Conservation (phyloP, 768 basidiomycete species). For the Coprinopsis strossmayeri region DNA sequence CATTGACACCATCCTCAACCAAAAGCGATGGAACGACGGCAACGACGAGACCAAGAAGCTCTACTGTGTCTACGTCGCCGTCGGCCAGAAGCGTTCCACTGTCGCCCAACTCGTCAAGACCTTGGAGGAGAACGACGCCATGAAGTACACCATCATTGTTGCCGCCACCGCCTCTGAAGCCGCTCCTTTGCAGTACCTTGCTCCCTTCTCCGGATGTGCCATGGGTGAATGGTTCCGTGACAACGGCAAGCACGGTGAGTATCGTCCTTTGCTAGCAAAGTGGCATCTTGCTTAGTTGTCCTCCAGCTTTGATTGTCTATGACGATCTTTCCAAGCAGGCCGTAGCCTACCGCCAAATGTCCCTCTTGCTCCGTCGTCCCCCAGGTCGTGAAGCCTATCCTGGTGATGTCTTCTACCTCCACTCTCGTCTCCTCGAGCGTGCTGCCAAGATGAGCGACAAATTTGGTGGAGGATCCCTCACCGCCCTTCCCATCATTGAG, state of each 20-base stretch:
- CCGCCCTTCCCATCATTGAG: slow-evolving; percentile 98
- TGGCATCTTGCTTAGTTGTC: slow-evolving; percentile 10
- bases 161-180: slow-evolving; percentile 99
- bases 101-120: slow-evolving; percentile 99
- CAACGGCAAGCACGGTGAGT: slow-evolving; percentile 95
- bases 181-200: slow-evolving; percentile 98
- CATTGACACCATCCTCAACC: slow-evolving; percentile 99
- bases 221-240: slow-evolving; percentile 99
- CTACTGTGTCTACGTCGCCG: slow-evolving; percentile 99
- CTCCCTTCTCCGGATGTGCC: slow-evolving; percentile 99
- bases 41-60: slow-evolving; percentile 96
- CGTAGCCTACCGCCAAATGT: slow-evolving; percentile 99
- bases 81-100: slow-evolving; percentile 99
- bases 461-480: slow-evolving; percentile 97
- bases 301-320: slow-evolving; percentile 90
- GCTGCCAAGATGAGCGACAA: slow-evolving; percentile 99
- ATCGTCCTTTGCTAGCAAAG: background rate
- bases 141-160: slow-evolving; percentile 99
- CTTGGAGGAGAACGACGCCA: slow-evolving; percentile 98
- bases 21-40: slow-evolving; percentile 99
- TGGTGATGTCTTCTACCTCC: slow-evolving; percentile 99
- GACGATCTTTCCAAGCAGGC: slow-evolving; percentile 99
- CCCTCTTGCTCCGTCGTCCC: slow-evolving; percentile 97
- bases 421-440: slow-evolving; percentile 99
- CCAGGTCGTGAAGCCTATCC: slow-evolving; percentile 99